phyloP scores from a whole-genome alignment of 2,329 filamentous ascomycete species.

The Exophiala dermatitidis region DNA sequence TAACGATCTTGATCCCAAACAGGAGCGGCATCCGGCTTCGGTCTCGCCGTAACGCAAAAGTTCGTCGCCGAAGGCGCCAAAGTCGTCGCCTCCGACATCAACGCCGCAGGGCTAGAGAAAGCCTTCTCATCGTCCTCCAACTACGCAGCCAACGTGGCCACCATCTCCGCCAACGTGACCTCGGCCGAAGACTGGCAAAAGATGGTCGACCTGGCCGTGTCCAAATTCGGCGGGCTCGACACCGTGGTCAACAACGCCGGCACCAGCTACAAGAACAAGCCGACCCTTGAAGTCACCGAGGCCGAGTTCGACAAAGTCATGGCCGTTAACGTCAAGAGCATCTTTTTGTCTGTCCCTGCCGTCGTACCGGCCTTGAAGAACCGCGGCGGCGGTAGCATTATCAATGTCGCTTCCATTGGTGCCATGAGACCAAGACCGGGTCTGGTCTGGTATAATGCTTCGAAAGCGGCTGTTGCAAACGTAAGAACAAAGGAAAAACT shows the following conservation, averaged over 20 bases:
- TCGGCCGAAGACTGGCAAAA: constrained; percentile 22
- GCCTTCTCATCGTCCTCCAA: constrained; percentile 8
- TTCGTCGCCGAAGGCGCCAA: constrained; percentile 39
- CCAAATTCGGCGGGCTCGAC: constrained; percentile 24
- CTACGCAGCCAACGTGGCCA: constrained; percentile 9
- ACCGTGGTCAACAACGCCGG: constrained; percentile 21
- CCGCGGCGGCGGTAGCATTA: constrained; percentile 39
- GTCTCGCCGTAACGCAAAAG: constrained; percentile 36
- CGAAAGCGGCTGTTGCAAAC: constrained; percentile 41
- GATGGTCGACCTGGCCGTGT: constrained; percentile 19
- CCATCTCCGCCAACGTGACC: constrained; percentile 22
- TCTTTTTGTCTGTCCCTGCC: constrained; percentile 33
- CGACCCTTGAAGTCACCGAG: constrained; percentile 34
- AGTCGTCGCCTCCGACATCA: constrained; percentile 39
- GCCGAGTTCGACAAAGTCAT: constrained; percentile 41
- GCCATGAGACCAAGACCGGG: constrained; percentile 38
- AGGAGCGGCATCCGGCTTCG: constrained; percentile 40
- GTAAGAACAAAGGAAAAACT: constrained; percentile 22
- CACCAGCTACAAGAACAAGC: constrained; percentile 38
- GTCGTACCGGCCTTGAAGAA: constrained; percentile 35
- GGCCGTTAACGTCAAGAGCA: constrained; percentile 40
- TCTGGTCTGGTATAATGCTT: constrained; percentile 42
- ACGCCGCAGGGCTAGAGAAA: constrained; percentile 25
- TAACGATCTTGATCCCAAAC: neutral
- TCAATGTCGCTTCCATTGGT: constrained; percentile 41